Base-by-base conservation (phyloP, 306 rosid species). In the Begonia peltatifolia region DNA sequence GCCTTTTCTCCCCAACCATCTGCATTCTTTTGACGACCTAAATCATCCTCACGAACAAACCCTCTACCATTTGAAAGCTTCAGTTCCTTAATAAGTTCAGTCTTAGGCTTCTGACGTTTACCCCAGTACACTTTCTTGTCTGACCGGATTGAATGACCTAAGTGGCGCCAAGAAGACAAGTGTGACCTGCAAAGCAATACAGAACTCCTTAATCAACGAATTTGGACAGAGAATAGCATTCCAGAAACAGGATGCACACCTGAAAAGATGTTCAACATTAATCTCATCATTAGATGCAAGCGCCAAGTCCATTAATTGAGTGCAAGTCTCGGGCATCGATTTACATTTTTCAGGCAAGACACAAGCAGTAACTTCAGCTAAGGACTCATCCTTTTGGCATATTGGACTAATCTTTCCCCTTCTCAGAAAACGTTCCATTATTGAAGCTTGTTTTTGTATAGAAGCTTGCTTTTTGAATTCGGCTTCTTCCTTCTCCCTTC, bases 401-500 rank as follows among this genome's bases (percentile, higher is more conserved):
- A 61, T 53, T 9, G 72, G 71, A 44, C 56, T 63, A 42, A 68
- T 53, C 83, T 79, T 90, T 62, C 61, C 41, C 68, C 65, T 83
- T 70, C 80, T 86, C 42, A 90, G 73, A 67, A 90, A 90, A 13
- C 92, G 94, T 42, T 90, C 95, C 99, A 90, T 90, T 6, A 90
- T 61, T 11, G 94, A 83, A 55, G 72, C 94, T 68, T 86, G 95
- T 66, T 83, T 83, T 68, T 76, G 83, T 58, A 86, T 18, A 56
- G 76, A 54, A 12, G 79, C 88, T 61, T 81, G 71, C 63, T 71
- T 79, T 75, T 71, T 86, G 11, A 71, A 48, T 52, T 75, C 90
- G 50, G 84, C 86, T 77, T 76, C 88, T 71, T 84, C 95, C 73
- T 79, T 86, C 71, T 81, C 84, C 51, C 70, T 68, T 30, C 93